Base-by-base conservation (phyloP, 2,329 filamentous ascomycete species). In the Fusarium pseudonygamai region DNA sequence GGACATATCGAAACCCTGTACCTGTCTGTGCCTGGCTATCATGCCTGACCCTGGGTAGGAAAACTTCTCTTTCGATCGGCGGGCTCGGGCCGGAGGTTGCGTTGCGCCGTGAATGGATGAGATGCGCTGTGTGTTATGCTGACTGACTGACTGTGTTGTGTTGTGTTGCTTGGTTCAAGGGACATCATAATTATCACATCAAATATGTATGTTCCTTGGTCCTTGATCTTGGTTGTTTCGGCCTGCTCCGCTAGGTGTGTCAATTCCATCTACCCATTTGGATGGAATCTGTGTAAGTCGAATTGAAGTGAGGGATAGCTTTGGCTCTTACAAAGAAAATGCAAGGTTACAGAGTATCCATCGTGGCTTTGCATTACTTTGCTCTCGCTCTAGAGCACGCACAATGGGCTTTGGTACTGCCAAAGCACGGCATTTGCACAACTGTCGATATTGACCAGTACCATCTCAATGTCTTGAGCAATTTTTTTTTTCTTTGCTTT, bases 1-100 rank as follows among this genome's bases (percentile, higher is more conserved):
- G 46, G n/a, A 47, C 49, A 66, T 42, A 30, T 36, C 26, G 16
- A 43, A 67, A 49, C 64, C 64, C 53, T 67, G 64, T 60, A 47
- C 50, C 32, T 65, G 60, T 40, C 55, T 46, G 64, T 67, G 28
- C 64, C 64, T 67, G 64, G 56, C 61, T 64, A 61, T 61, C 56
- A 64, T 47, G 42, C 53, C 49, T 60, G 53, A 59, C 26, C 45
- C 45, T 66, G 26, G 43, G 46, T 36, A 45, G 37, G 36, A 55
- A 73, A 63, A 59, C 58, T 73, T 67, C 43, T 46, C 37, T 70
- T 40, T 40, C 72, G 59, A 74, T 72, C 67, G 62, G 50, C 65
- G 55, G 71, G 66, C 49, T 63, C 66, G 67, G 71, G 52, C 70
- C 70, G 66, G 70, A 66, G 45, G 58, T 64, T 64, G 67, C 58